These are phyloP conservation scores for Nepenthes mirabilis DNA, from an alignment of 148 eudicot species.

Conservation along the genomic window DNA sequence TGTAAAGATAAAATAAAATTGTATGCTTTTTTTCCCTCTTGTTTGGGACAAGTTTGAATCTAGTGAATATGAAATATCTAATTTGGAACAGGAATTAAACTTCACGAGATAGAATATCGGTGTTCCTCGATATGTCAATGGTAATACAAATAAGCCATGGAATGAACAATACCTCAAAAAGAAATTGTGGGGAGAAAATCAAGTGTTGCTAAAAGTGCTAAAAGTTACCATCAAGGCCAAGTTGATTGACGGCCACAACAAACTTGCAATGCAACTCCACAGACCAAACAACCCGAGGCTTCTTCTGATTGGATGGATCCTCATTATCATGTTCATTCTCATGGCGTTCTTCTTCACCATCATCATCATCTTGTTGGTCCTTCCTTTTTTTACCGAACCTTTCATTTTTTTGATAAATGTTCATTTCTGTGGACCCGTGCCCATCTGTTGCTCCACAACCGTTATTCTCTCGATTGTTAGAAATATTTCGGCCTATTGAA, in stretches of 20 bases:
- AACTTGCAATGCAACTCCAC: slow-evolving; percentile 76
- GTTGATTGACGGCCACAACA: slow-evolving; percentile 64
- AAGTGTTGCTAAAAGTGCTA: neutral
- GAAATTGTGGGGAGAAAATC: too few relatives aligned
- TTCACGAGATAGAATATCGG: too few relatives aligned
- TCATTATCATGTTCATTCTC: slow-evolving; percentile 37
- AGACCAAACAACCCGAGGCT: slow-evolving; percentile 75
- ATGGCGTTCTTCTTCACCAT: slow-evolving; percentile 30
- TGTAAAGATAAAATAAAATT: too few relatives aligned
- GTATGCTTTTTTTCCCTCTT: too few relatives aligned
- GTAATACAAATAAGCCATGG: too few relatives aligned
- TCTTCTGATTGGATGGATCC: slow-evolving; percentile 46
- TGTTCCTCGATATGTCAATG: too few relatives aligned
- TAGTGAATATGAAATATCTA: too few relatives aligned
- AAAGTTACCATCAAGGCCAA: slow-evolving; percentile 68
- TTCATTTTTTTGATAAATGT: slow-evolving; percentile 24
- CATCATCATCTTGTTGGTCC: slow-evolving; percentile 24
- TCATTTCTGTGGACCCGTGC: slow-evolving; percentile 10
- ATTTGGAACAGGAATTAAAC: too few relatives aligned
- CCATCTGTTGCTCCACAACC: slow-evolving; percentile 20
- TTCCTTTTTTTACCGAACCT: slow-evolving; percentile 33
- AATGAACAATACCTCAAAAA: too few relatives aligned
- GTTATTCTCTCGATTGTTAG: slow-evolving; percentile 17
- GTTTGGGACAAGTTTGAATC: too few relatives aligned
- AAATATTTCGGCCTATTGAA: slow-evolving; percentile 18